phyloP scores from a whole-genome alignment of 2,329 filamentous ascomycete genomes.

The Penicillium polonicum region DNA sequence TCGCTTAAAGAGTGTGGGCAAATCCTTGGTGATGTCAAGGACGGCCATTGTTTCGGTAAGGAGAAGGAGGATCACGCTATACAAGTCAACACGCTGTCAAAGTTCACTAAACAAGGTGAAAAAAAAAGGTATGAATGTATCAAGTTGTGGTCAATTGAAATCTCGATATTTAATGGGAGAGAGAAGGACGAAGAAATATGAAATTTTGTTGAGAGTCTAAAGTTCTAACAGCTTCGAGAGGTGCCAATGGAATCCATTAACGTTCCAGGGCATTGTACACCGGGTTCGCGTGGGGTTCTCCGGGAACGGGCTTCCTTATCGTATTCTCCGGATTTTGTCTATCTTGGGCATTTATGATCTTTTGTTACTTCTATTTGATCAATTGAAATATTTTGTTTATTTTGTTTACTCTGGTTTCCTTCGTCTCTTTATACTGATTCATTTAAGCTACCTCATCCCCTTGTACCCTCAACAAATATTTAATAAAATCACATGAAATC shows the following conservation, averaged over 20 bases:
- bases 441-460: background rate
- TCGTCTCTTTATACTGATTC: background rate
- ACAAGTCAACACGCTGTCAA: background rate
- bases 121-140: background rate
- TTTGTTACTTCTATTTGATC: background rate
- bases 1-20: conserved; percentile 67
- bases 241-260: background rate
- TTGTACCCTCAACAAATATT: background rate
- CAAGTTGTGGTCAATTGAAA: background rate
- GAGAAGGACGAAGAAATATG: background rate
- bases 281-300: conserved; percentile 5
- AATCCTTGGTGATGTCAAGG: conserved; percentile 69
- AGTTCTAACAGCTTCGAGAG: conserved; percentile 3
- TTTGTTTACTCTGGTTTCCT: too few relatives aligned
- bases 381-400: background rate
- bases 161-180: background rate
- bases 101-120: background rate
- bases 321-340: background rate
- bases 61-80: background rate
- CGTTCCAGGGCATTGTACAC: background rate
- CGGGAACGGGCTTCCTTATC: conserved; percentile 4
- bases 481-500: conserved; percentile 2
- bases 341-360: background rate
- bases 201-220: conserved; percentile 9
- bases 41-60: conserved; percentile 54